phyloP scores from a whole-genome alignment of 2,329 filamentous ascomycete species.

The Helotiales sp. region DNA sequence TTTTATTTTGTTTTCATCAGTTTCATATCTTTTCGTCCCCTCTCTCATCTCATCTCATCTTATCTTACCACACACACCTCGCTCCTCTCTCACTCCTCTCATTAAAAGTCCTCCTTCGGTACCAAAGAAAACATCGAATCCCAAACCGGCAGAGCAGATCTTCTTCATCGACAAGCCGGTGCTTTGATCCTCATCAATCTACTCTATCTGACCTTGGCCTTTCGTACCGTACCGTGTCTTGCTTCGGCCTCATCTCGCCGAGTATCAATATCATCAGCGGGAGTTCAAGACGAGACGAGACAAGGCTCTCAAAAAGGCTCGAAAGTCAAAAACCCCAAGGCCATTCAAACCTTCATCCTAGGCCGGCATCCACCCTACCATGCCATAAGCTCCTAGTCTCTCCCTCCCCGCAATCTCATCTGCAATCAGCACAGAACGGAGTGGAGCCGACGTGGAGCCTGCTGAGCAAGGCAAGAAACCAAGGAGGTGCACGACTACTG shows the following conservation, averaged over 20 bases:
- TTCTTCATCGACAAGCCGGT: not conserved
- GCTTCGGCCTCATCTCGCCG: not conserved
- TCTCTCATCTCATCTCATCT: not conserved
- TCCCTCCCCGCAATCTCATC: conserved; percentile 1
- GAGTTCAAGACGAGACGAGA: not conserved
- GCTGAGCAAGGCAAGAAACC: not conserved
- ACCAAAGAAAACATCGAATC: not conserved
- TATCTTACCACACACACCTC: not conserved
- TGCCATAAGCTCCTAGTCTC: not conserved
- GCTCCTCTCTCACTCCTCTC: not conserved
- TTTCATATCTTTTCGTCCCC: not conserved
- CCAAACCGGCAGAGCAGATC: conserved; percentile 6
- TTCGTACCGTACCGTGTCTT: not conserved
- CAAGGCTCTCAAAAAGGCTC: not conserved
- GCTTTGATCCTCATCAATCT: not conserved
- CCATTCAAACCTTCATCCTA: not conserved
- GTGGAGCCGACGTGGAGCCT: no score
- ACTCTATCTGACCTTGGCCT: not conserved
- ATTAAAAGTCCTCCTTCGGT: not conserved
- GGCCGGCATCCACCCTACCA: not conserved
- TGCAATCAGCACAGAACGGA: not conserved
- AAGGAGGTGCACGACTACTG: not conserved
- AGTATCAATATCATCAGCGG: not conserved
- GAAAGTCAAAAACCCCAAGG: not conserved
- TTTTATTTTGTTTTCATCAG: conserved; percentile 4